These are phyloP conservation scores for Senna siamea DNA, from an alignment of 306 rosid species.

Conservation along the genomic window DNA sequence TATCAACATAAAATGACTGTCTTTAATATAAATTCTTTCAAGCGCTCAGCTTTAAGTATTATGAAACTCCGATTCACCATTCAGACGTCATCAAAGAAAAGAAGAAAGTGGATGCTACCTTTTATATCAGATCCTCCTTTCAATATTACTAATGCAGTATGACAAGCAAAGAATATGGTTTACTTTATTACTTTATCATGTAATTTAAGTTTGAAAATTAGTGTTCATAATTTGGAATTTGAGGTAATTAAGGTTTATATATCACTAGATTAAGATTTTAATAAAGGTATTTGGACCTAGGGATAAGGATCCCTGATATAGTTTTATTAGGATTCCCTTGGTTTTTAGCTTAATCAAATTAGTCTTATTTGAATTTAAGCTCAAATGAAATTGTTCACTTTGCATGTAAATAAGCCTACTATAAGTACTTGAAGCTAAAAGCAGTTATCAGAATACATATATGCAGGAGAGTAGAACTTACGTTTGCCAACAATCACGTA, in stretches of 20 bases:
- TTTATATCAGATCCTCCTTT: slow-evolving; percentile 7
- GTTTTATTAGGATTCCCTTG: background rate
- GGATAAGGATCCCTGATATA: background rate
- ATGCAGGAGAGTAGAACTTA: slow-evolving; percentile 41
- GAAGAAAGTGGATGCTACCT: background rate
- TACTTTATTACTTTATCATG: background rate
- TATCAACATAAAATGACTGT: slow-evolving; percentile 21
- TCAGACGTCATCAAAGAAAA: slow-evolving; percentile 29
- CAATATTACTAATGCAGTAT: too few relatives aligned
- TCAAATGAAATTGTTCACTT: background rate
- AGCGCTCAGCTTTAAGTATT: slow-evolving; percentile 17
- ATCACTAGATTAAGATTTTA: background rate
- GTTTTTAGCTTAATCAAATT: background rate
- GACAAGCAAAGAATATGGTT: too few relatives aligned
- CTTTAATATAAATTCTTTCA: slow-evolving; percentile 33
- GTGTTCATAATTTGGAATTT: background rate
- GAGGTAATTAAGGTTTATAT: background rate
- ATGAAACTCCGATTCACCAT: slow-evolving; percentile 20
- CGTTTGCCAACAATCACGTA: slow-evolving; percentile 94
- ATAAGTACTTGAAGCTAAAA: slow-evolving; percentile 3
- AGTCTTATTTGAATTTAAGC: background rate
- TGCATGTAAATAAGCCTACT: background rate
- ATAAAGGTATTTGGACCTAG: background rate
- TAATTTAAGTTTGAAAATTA: background rate
- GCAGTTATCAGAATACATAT: slow-evolving; percentile 27